Evolutionary conservation across 768 basidiomycete genomes (phyloP).

Genomic region (Calocybe gangraenosa): DNA sequence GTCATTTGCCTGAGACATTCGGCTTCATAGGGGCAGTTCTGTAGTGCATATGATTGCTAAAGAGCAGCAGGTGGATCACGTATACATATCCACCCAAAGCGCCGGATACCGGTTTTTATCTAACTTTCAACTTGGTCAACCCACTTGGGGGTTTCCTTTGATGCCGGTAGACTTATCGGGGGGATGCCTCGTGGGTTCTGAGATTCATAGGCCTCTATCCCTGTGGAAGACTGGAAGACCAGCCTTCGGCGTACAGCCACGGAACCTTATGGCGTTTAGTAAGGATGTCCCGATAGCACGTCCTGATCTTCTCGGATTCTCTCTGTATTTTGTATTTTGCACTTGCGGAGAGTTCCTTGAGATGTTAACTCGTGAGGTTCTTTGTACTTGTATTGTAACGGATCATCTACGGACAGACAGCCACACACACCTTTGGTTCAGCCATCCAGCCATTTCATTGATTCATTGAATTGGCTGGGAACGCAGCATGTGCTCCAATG

Average conservation of each 20-base stretch:
- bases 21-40: neutral
- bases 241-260: constrained; percentile 24
- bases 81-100: constrained; percentile 2
- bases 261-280: constrained; percentile 19
- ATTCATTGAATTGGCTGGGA: neutral
- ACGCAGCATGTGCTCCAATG: neutral
- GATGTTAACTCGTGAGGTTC: too few relatives aligned
- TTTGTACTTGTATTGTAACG: neutral
- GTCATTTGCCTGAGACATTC: constrained; percentile 3
- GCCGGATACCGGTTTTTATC: constrained; percentile 1
- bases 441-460: neutral
- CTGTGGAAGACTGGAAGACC: neutral
- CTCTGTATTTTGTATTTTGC: neutral
- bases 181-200: neutral
- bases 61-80: neutral
- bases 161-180: neutral
- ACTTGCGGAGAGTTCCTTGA: neutral
- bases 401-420: neutral
- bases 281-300: constrained; percentile 1
- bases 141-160: constrained; percentile 5
- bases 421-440: neutral
- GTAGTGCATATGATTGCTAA: neutral
- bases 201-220: constrained; percentile 4
- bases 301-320: constrained; percentile 6
- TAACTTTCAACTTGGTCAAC: constrained; percentile 1